A percentile compares a stretch with the other conserved stretches of the same genome.
phyloP scores from a whole-genome alignment of 345 rosid genomes.

The Turnera subulata region DNA sequence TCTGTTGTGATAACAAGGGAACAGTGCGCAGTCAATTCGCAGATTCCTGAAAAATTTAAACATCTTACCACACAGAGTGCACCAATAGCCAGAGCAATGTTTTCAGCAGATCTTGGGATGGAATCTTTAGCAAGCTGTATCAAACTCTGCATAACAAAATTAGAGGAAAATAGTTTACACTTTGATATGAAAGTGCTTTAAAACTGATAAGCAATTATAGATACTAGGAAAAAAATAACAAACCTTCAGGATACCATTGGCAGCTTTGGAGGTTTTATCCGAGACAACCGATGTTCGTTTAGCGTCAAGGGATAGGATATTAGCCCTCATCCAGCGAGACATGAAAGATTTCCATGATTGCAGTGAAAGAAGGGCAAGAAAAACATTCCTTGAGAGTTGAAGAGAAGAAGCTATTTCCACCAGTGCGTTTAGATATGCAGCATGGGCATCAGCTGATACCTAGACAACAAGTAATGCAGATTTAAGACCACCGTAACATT shows the following conservation, averaged over 20 bases:
- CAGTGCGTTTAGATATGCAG: conserved; percentile 53
- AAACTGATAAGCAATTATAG: background rate
- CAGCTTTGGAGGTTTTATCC: conserved; percentile 71
- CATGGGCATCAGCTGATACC: conserved; percentile 52
- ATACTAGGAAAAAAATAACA: conserved; percentile 9
- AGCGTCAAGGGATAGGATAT: conserved; percentile 40
- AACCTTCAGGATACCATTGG: conserved; percentile 84
- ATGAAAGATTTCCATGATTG: conserved; percentile 91
- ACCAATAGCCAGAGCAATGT: conserved; percentile 77
- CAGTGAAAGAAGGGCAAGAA: conserved; percentile 71
- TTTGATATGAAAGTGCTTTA: no score
- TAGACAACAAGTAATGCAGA: conserved; percentile 26
- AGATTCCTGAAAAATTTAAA: conserved; percentile 7
- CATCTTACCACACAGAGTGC: conserved; percentile 68
- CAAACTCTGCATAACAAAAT: conserved; percentile 44
- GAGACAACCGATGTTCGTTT: conserved; percentile 35
- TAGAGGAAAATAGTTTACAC: background rate
- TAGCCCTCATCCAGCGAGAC: conserved; percentile 74
- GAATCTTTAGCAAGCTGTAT: conserved; percentile 63
- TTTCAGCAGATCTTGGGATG: conserved; percentile 84
- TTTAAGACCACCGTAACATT: background rate
- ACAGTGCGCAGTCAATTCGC: background rate
- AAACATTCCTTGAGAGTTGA: conserved; percentile 73
- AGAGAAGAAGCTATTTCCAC: conserved; percentile 69
- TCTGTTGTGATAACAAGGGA: background rate